Evolutionary conservation across 371 early-diverging fungal genomes (phyloP).

Genomic region (Rhizoclosmatium hyalinum): DNA sequence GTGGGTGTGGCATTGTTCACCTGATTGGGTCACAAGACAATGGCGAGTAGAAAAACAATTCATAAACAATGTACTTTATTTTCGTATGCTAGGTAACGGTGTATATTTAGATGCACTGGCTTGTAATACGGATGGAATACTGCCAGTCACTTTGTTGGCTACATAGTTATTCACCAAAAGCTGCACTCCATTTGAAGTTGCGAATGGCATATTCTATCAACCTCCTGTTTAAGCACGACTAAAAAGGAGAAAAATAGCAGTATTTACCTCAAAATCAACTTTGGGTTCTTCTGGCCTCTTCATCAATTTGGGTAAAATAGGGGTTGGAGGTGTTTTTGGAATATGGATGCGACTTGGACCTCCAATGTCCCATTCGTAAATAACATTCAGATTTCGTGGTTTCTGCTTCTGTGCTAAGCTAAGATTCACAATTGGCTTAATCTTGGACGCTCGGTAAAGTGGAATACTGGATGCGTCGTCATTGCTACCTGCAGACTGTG

Average conservation of each 20-base stretch:
- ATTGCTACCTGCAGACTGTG: background rate
- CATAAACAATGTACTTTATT: too few relatives aligned
- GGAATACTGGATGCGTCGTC: background rate
- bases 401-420: background rate
- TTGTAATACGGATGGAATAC: constrained; percentile 2
- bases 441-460: background rate
- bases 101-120: background rate
- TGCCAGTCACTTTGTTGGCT: constrained; percentile 38
- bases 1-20: too few relatives aligned
- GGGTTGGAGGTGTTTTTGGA: constrained; percentile 4
- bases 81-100: background rate
- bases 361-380: constrained; percentile 44
- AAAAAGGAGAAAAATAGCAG: background rate
- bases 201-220: constrained; percentile 8
- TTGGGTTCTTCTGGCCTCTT: background rate
- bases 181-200: constrained; percentile 35
- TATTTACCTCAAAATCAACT: background rate
- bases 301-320: background rate
- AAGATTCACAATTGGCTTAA: background rate
- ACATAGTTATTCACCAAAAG: constrained; percentile 47
- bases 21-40: too few relatives aligned
- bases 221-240: background rate
- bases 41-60: too few relatives aligned
- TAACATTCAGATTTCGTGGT: constrained; percentile 12
- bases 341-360: constrained; percentile 21